A percentile compares a stretch with the other conserved stretches of the same genome.
Evolutionary conservation across 176 grass and related monocot genomes (phyloP).

Genomic region (Musa beccarii): DNA sequence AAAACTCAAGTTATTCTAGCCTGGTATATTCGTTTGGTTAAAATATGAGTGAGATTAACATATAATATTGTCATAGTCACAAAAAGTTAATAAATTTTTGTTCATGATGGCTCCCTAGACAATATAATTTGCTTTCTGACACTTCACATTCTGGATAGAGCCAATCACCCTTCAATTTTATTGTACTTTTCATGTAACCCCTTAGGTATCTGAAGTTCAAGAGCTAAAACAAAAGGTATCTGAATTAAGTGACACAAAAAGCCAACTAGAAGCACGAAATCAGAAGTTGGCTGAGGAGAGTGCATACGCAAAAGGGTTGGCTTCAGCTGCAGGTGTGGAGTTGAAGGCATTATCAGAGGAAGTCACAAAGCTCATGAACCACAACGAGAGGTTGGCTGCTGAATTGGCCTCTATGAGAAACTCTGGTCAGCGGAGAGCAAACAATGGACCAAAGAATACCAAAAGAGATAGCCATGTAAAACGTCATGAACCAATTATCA

Average conservation of each 20-base stretch:
- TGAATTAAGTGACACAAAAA: conserved; percentile 52
- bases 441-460: conserved; percentile 49
- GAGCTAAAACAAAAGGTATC: conserved; percentile 64
- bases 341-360: conserved; percentile 96
- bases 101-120: not conserved
- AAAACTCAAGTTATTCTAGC: not conserved
- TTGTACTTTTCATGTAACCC: not conserved
- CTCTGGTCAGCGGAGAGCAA: conserved; percentile 52
- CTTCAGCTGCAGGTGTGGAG: conserved; percentile 93
- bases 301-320: conserved; percentile 88
- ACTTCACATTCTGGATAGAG: conserved; percentile 3
- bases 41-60: not conserved
- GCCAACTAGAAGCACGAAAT: conserved; percentile 64
- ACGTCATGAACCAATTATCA: conserved; percentile 55
- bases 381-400: conserved; percentile 78
- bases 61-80: not conserved
- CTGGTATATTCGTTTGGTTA: not conserved
- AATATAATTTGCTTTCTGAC: not conserved
- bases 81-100: not conserved
- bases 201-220: conserved; percentile 51
- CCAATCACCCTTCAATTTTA: not conserved
- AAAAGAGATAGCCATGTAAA: conserved; percentile 57
- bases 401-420: conserved; percentile 65
- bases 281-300: conserved; percentile 95
- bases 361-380: conserved; percentile 98